These are phyloP conservation scores for Fusarium clavum DNA, from an alignment of 2,329 filamentous ascomycete species.

Conservation along the genomic window DNA sequence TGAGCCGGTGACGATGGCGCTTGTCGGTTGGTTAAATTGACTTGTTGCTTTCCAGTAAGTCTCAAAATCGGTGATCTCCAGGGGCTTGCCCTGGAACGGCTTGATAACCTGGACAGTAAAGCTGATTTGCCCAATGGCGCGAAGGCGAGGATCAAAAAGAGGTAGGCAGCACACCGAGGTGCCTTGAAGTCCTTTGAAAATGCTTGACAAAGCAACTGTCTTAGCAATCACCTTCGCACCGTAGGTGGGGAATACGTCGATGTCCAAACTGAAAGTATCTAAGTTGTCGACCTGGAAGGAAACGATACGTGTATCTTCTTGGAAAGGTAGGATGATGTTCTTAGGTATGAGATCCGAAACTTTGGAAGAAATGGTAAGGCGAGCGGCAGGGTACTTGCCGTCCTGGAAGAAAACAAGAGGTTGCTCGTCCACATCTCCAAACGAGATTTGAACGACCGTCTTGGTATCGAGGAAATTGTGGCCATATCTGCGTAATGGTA, in stretches of 20 bases:
- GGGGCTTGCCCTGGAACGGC: conserved; percentile 88
- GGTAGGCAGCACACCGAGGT: conserved; percentile 87
- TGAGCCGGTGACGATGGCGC: conserved; percentile 90
- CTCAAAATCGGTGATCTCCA: conserved; percentile 98
- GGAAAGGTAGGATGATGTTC: conserved; percentile 93
- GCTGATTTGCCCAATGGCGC: conserved; percentile 91
- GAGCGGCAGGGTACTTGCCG: conserved; percentile 93
- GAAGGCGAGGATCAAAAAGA: conserved; percentile 89
- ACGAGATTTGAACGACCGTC: conserved; percentile 92
- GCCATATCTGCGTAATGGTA: conserved; percentile 91
- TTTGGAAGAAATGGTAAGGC: conserved; percentile 96
- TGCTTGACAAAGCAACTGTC: conserved; percentile 88
- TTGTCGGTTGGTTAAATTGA: conserved; percentile 83
- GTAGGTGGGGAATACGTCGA: conserved; percentile 97
- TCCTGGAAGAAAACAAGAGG: conserved; percentile 97
- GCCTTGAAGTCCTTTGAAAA: conserved; percentile 80
- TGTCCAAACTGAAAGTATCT: conserved; percentile 92
- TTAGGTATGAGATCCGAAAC: conserved; percentile 95
- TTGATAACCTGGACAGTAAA: conserved; percentile 98
- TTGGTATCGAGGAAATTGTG: conserved; percentile 99
- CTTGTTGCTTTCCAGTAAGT: conserved; percentile 99
- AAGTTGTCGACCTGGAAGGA: conserved; percentile 97
- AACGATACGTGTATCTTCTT: conserved; percentile 92
- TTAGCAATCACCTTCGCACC: conserved; percentile 98
- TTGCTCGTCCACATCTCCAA: conserved; percentile 79